Base-by-base conservation (phyloP, 2,329 filamentous ascomycete species). In the Trichoderma cornu-damae region DNA sequence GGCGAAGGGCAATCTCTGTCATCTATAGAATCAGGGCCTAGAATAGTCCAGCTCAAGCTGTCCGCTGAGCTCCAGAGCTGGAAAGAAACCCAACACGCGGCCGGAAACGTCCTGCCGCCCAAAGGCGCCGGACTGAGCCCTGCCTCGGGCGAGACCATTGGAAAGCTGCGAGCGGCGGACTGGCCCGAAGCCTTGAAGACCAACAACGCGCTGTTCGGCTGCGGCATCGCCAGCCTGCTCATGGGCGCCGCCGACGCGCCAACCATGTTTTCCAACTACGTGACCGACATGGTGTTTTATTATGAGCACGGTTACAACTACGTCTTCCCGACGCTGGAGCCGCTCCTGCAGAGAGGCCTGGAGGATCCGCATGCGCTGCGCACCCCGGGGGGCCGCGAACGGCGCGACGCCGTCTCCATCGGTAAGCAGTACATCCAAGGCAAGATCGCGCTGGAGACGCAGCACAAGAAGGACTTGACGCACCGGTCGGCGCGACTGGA, bases 301-400 rank as follows among this genome's bases (percentile, higher is more conserved):
- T 64, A 64, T 30, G 63, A 64, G 55, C 63, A 64, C 49, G 61
- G 62, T n/a, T 64, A 63, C 55, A 55, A 64, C 51, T 48, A 61
- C 18, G 55, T 64, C 22, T 64, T 62, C 35, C 62, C 63, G n/a
- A 57, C 56, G 18, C 22, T 64, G 9, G 57, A 61, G 14, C 40
- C 38, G 30, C 50, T 64, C 14, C 35, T 64, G 14, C 42, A 61
- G 3, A 58, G 37, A 30, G 63, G 54, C n/a, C 35, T 63, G 4
- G 30, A 28, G 11, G 63, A 64, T 38, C 43, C 37, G 5, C 62
- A 57, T 30, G 63, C 62, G 20, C 42, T 54, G n/a, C 58, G 51
- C 16, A 63, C 58, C 12, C 59, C 44, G 1, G 62, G 62, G 4
- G 62, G 63, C 18, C 35, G 43, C 42, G 46, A 62, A 30, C 61